Evolutionary conservation across 345 rosid species (phyloP).

Genomic region (Turnera subulata): DNA sequence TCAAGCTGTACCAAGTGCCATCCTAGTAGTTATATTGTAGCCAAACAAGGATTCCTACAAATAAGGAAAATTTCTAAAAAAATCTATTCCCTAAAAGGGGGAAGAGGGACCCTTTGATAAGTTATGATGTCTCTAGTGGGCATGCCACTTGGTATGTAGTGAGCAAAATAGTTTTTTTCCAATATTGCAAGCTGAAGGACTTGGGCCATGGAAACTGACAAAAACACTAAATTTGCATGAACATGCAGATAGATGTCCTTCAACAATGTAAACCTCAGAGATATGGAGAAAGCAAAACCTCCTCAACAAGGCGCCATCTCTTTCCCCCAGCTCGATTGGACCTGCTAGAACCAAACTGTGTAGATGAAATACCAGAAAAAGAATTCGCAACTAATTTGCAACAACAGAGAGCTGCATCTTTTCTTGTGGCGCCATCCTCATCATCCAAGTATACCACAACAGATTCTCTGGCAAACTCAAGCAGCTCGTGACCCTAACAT

Average conservation of each 20-base stretch:
- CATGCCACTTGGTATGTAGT: too few species aligned
- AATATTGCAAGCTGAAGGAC: too few species aligned
- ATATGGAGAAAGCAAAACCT: conserved; percentile 42
- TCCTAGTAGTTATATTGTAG: too few species aligned
- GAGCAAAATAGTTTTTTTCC: too few species aligned
- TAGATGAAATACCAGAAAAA: conserved; percentile 40
- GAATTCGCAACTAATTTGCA: conserved; percentile 85
- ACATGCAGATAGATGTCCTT: neutral
- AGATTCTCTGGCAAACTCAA: conserved; percentile 88
- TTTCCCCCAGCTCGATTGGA: conserved; percentile 75
- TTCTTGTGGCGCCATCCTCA: conserved; percentile 81
- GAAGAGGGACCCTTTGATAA: too few species aligned
- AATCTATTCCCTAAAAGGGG: too few species aligned
- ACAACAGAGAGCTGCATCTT: conserved; percentile 95
- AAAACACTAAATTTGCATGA: neutral
- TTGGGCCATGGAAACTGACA: neutral
- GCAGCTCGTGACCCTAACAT: conserved; percentile 56
- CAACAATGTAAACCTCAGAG: neutral
- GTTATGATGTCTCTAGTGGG: too few species aligned
- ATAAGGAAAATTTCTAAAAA: too few species aligned
- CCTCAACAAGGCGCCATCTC: conserved; percentile 79
- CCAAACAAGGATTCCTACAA: too few species aligned
- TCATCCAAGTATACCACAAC: conserved; percentile 88
- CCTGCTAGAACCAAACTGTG: conserved; percentile 69
- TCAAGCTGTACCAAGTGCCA: too few species aligned